Conservation (phyloP, 371 early-diverging fungal species). For the Saksenaea vasiformis region DNA sequence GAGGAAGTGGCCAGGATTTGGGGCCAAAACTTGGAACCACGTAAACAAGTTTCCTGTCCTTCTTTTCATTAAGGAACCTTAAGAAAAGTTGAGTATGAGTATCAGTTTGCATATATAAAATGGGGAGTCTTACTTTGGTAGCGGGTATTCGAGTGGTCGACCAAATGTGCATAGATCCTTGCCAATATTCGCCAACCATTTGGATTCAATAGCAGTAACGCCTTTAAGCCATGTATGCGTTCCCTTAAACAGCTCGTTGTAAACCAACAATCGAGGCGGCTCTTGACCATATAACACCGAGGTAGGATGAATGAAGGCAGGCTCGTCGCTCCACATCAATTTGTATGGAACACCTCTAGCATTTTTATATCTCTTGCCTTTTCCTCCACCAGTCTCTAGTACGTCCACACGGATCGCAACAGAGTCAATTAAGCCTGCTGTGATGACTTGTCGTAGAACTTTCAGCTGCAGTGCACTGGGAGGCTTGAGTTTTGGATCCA, state of each 20-base stretch:
- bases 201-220: constrained; percentile 74
- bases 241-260: constrained; percentile 63
- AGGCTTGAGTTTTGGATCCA: constrained; percentile 73
- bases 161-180: constrained; percentile 65
- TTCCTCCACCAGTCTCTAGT: constrained; percentile 59
- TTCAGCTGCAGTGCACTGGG: constrained; percentile 69
- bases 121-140: constrained; percentile 52
- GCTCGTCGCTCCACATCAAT: constrained; percentile 81
- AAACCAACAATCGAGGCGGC: constrained; percentile 80
- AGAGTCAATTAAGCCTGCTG: constrained; percentile 90
- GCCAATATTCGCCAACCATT: constrained; percentile 81
- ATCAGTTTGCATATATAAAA: constrained; percentile 4
- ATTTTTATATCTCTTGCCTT: constrained; percentile 44
- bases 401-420: constrained; percentile 82
- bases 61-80: constrained; percentile 43
- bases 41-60: constrained; percentile 67
- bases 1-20: constrained; percentile 75
- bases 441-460: constrained; percentile 81
- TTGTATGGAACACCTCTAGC: constrained; percentile 66
- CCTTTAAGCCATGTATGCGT: constrained; percentile 76
- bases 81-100: not conserved
- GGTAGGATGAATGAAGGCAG: constrained; percentile 75
- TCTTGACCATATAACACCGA: constrained; percentile 67
- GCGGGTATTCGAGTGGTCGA: constrained; percentile 64
- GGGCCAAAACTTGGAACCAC: constrained; percentile 78